phyloP scores from a whole-genome alignment of 176 grass and related monocot genomes.

The Thalia dealbata region DNA sequence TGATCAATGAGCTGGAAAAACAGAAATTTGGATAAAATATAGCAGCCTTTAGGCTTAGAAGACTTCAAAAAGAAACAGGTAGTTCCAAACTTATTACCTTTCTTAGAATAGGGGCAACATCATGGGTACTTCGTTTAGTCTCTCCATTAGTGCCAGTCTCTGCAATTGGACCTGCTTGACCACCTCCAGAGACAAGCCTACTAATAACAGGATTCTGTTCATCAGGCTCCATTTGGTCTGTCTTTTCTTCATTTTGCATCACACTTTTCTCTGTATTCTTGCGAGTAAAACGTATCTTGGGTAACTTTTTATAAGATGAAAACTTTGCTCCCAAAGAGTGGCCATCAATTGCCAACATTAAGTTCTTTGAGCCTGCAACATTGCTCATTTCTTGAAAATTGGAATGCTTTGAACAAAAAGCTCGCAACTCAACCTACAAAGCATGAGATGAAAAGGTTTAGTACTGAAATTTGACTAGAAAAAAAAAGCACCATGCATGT shows the following conservation, averaged over 20 bases:
- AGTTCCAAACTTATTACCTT: conserved; percentile 36
- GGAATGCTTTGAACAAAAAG: conserved; percentile 94
- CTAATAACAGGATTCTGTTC: conserved; percentile 26
- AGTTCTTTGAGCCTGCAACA: conserved; percentile 12
- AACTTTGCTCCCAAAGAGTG: conserved; percentile 18
- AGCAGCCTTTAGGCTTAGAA: conserved; percentile 1
- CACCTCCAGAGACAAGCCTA: conserved; percentile 29
- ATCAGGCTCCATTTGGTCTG: conserved; percentile 39
- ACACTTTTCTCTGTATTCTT: conserved; percentile 66
- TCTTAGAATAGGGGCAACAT: conserved; percentile 59
- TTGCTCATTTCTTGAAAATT: conserved; percentile 27
- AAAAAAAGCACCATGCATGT: background rate
- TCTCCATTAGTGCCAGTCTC: conserved; percentile 32
- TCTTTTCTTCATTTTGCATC: conserved; percentile 36
- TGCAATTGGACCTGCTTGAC: conserved; percentile 24
- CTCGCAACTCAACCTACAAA: conserved; percentile 88
- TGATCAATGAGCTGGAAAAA: conserved; percentile 67
- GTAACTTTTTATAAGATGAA: conserved; percentile 37
- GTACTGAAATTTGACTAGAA: background rate
- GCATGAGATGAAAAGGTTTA: conserved; percentile 26
- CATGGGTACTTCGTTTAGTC: conserved; percentile 37
- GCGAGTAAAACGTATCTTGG: conserved; percentile 69
- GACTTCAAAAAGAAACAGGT: background rate
- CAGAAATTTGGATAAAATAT: background rate
- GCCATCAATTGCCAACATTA: conserved; percentile 29